These are phyloP conservation scores for Chlorophyllum brunneum DNA, from an alignment of 768 basidiomycete species.

Conservation along the genomic window DNA sequence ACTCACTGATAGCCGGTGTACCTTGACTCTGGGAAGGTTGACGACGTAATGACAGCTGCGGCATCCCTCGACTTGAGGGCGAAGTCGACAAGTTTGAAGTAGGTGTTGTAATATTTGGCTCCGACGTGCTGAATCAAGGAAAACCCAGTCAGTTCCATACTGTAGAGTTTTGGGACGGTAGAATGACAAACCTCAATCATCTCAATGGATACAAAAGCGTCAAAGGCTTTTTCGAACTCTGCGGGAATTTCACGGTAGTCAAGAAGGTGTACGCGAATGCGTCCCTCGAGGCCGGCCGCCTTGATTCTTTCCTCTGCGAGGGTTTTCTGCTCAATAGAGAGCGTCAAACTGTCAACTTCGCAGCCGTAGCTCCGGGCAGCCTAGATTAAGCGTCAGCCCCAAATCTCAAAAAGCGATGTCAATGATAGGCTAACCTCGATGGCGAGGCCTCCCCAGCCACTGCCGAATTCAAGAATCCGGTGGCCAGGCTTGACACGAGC, in stretches of 20 bases:
- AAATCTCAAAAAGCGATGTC: slow-evolving; percentile 3
- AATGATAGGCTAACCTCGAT: slow-evolving; percentile 58
- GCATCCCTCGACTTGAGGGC: slow-evolving; percentile 69
- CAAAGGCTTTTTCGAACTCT: slow-evolving; percentile 80
- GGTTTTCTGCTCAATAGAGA: slow-evolving; percentile 82
- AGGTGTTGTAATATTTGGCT: slow-evolving; percentile 56
- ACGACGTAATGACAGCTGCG: slow-evolving; percentile 64
- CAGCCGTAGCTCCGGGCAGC: slow-evolving; percentile 71
- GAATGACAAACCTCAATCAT: slow-evolving; percentile 63
- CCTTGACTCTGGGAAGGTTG: slow-evolving; percentile 67
- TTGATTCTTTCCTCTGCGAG: slow-evolving; percentile 83
- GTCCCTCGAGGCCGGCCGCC: slow-evolving; percentile 62
- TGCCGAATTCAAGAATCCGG: slow-evolving; percentile 85
- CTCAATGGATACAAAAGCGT: slow-evolving; percentile 74
- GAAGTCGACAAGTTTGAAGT: slow-evolving; percentile 75
- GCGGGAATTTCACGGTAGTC: slow-evolving; percentile 86
- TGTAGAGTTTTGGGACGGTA: slow-evolving; percentile 37
- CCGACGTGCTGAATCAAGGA: slow-evolving; percentile 43
- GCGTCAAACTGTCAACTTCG: slow-evolving; percentile 85
- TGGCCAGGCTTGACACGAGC: slow-evolving; percentile 78
- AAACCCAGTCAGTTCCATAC: slow-evolving; percentile 10
- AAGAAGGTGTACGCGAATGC: slow-evolving; percentile 82
- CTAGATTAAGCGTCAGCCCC: slow-evolving; percentile 26
- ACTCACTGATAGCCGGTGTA: slow-evolving; percentile 69
- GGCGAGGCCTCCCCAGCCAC: slow-evolving; percentile 91